Percentiles rank a stretch among this genome's conserved stretches.
Conservation (phyloP, 176 grass and related monocot genomes). For the Chrysopogon serrulatus region DNA sequence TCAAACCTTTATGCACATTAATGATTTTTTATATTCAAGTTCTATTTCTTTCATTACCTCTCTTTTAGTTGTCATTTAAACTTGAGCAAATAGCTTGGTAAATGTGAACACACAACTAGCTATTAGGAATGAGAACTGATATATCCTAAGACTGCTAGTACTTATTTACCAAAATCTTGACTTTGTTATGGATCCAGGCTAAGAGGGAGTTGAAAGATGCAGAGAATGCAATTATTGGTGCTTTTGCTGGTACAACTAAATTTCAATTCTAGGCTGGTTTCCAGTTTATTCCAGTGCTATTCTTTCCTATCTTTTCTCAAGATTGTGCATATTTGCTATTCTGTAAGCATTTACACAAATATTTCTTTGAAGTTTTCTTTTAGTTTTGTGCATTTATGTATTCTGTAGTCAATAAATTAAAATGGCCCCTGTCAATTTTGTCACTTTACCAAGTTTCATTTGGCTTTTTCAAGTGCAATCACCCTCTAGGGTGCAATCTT, state of each 20-base stretch:
- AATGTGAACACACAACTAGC: neutral
- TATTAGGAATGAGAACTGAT: neutral
- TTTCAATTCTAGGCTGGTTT: neutral
- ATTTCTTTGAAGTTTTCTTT: neutral
- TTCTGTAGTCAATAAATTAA: neutral
- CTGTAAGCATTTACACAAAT: neutral
- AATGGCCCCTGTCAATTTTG: neutral
- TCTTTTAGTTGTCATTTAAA: neutral
- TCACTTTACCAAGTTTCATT: neutral
- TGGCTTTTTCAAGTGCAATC: neutral
- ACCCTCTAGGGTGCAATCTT: neutral
- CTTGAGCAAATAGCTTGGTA: neutral
- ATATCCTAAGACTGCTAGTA: neutral
- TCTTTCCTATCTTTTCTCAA: neutral
- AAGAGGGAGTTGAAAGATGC: slow-evolving; percentile 69
- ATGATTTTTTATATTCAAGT: neutral
- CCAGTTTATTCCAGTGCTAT: neutral
- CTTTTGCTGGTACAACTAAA: slow-evolving; percentile 60
- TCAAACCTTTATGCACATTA: neutral
- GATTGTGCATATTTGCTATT: neutral
- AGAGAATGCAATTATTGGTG: slow-evolving; percentile 81
- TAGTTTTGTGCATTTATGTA: neutral
- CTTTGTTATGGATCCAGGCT: slow-evolving; percentile 43
- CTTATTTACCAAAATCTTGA: neutral
- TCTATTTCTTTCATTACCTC: neutral